phyloP scores from a whole-genome alignment of 2,329 filamentous ascomycete species.

The Hawksworthiomyces lignivorus region DNA sequence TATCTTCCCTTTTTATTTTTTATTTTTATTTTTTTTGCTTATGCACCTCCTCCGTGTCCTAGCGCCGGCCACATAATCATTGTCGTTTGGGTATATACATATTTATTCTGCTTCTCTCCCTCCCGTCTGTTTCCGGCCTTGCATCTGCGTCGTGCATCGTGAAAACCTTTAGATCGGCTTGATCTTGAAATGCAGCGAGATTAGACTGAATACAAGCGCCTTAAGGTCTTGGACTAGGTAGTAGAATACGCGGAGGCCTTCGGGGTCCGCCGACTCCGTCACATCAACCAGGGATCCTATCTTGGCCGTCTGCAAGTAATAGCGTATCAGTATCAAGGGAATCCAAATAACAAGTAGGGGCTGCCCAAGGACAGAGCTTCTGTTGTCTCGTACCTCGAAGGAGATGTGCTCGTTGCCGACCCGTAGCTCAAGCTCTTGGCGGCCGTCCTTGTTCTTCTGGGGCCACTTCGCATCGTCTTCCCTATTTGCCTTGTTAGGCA shows the following conservation, averaged over 20 bases:
- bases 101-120: not conserved
- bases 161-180: constrained; percentile 54
- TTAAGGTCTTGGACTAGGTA: constrained; percentile 97
- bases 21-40: no score
- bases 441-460: constrained; percentile 97
- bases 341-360: no score
- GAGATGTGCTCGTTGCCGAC: constrained; percentile 94
- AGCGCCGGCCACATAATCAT: no score
- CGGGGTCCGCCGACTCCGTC: constrained; percentile 89
- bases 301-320: constrained; percentile 75
- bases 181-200: constrained; percentile 96
- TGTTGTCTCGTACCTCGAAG: constrained; percentile 65
- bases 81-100: constrained; percentile 9
- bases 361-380: no score
- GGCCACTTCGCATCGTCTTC: constrained; percentile 99
- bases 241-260: constrained; percentile 95
- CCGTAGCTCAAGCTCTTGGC: constrained; percentile 92
- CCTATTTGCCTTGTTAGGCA: no score
- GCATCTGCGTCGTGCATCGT: no score
- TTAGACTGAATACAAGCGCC: constrained; percentile 91
- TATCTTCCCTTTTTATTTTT: no score
- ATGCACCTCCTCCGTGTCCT: no score
- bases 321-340: not conserved
- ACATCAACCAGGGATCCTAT: constrained; percentile 96
- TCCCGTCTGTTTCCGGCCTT: not conserved